Evolutionary conservation across 2,329 filamentous ascomycete genomes (phyloP).

Genomic region (Pseudocercospora pini-densiflorae): DNA sequence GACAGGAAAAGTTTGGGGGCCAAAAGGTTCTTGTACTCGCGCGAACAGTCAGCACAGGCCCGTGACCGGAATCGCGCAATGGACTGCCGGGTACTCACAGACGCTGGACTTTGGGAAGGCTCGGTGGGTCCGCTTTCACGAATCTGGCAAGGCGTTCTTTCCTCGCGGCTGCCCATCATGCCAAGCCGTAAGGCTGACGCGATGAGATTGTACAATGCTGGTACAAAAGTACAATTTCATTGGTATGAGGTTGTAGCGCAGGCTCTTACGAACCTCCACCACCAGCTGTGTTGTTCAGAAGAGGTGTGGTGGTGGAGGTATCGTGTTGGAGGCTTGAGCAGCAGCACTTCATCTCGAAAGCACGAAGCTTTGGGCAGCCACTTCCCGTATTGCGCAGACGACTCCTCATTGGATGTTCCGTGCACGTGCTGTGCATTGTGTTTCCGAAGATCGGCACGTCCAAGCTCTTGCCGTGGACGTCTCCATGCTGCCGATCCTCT

Average conservation of each 20-base stretch:
- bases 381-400: not conserved
- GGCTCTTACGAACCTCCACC: not conserved
- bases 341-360: not conserved
- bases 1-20: not conserved
- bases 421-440: not conserved
- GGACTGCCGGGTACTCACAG: not conserved
- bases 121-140: not conserved
- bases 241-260: slow-evolving; percentile 4
- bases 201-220: not conserved
- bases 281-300: not conserved
- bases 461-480: not conserved
- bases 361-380: not conserved
- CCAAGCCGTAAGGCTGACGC: not conserved
- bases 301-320: not conserved
- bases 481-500: too few species aligned
- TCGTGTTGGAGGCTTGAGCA: not conserved
- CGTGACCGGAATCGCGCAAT: not conserved
- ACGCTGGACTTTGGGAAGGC: not conserved
- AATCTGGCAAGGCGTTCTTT: not conserved
- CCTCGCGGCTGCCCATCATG: not conserved
- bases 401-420: not conserved
- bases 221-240: not conserved
- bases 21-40: not conserved
- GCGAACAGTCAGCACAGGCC: not conserved
- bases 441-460: not conserved